phyloP scores from a whole-genome alignment of 2,329 filamentous ascomycete genomes.

The Fusarium udum region DNA sequence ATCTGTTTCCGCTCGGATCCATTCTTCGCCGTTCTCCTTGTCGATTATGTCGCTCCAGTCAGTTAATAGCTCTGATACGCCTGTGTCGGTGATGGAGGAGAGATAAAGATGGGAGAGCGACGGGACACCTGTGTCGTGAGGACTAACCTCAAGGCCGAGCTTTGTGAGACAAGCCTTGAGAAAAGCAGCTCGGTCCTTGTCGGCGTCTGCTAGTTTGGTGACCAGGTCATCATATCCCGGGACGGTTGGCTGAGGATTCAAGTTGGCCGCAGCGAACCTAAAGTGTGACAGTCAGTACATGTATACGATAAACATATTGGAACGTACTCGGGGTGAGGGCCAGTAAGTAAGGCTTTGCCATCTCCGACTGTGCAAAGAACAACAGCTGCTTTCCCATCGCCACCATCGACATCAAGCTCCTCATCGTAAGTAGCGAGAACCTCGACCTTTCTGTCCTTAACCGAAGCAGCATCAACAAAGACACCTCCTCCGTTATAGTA shows the following conservation, averaged over 20 bases:
- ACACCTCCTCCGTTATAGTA: slow-evolving; percentile 97
- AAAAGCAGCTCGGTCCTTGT: slow-evolving; percentile 76
- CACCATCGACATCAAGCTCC: slow-evolving; percentile 78
- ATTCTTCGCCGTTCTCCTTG: slow-evolving; percentile 71
- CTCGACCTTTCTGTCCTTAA: slow-evolving; percentile 73
- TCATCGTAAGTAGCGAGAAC: slow-evolving; percentile 84
- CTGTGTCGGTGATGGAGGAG: slow-evolving; percentile 71
- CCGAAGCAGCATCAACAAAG: slow-evolving; percentile 80
- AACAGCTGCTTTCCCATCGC: slow-evolving; percentile 77
- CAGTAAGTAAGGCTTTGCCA: slow-evolving; percentile 81
- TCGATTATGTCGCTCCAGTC: slow-evolving; percentile 74
- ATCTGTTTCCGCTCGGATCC: slow-evolving; percentile 83
- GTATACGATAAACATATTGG: background rate
- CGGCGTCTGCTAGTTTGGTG: slow-evolving; percentile 71
- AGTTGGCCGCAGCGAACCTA: slow-evolving; percentile 84
- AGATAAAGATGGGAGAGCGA: slow-evolving; percentile 85
- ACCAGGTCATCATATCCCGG: slow-evolving; percentile 78
- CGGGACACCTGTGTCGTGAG: slow-evolving; percentile 74
- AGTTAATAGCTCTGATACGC: slow-evolving; percentile 74
- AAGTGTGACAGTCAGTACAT: background rate
- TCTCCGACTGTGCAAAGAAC: slow-evolving; percentile 86
- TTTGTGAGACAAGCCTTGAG: slow-evolving; percentile 82
- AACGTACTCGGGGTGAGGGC: slow-evolving; percentile 87
- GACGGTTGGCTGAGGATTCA: slow-evolving; percentile 72
- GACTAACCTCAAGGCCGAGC: slow-evolving; percentile 81